Conservation (phyloP, 495 filamentous ascomycete species). For the Penicillium mononematosum region DNA sequence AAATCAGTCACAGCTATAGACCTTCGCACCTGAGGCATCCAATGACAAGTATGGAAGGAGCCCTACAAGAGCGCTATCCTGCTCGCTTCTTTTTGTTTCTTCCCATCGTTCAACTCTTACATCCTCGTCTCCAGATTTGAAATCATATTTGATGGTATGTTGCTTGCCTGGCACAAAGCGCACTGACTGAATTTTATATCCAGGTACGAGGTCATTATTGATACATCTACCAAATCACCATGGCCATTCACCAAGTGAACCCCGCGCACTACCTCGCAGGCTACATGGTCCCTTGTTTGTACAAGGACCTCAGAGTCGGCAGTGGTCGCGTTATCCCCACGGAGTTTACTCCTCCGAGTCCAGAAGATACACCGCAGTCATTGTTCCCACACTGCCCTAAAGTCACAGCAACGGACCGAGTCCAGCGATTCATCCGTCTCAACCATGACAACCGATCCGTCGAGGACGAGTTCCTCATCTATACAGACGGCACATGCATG, state of each 20-base stretch:
- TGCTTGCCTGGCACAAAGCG: too few relatives aligned
- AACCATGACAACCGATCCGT: background rate
- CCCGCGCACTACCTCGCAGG: background rate
- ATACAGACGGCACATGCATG: background rate
- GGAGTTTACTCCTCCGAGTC: background rate
- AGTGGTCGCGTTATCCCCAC: background rate
- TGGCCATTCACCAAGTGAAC: background rate
- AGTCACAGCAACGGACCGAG: background rate
- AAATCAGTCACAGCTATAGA: too few relatives aligned
- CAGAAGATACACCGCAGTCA: background rate
- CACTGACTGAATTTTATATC: too few relatives aligned
- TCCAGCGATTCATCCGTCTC: background rate
- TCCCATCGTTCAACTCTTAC: too few relatives aligned
- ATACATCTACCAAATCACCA: background rate
- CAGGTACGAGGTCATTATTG: too few relatives aligned
- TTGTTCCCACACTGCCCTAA: background rate
- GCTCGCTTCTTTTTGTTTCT: too few relatives aligned
- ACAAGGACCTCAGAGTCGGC: background rate
- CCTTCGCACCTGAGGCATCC: too few relatives aligned
- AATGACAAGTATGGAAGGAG: too few relatives aligned
- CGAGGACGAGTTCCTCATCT: background rate
- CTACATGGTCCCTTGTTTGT: background rate
- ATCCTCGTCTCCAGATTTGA: too few relatives aligned
- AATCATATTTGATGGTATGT: too few relatives aligned
- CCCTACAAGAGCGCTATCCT: constrained; percentile 17